Percentiles rank a stretch among this genome's conserved stretches.
These are phyloP conservation scores for Lipomyces oligophaga DNA, from an alignment of 805 yeast genomes.

Conservation along the genomic window DNA sequence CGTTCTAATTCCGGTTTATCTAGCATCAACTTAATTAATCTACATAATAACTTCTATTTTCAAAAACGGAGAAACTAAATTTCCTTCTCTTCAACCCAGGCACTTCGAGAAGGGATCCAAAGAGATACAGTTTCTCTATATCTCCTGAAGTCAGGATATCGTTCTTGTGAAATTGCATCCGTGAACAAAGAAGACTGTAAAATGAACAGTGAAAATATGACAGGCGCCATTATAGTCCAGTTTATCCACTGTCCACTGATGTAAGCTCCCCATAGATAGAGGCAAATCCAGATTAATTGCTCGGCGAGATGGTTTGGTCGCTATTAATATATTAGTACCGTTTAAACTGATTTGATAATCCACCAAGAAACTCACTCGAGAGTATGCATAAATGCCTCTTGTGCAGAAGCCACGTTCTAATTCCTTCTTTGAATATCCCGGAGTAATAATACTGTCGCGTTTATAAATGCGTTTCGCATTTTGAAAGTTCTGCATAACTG, in stretches of 20 bases:
- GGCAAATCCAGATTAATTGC: constrained; percentile 17
- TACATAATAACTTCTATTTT: too few relatives aligned
- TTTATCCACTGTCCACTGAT: constrained; percentile 4
- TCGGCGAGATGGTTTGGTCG: constrained; percentile 35
- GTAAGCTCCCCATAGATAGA: constrained; percentile 14
- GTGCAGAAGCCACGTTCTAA: constrained; percentile 21
- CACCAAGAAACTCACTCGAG: constrained; percentile 6
- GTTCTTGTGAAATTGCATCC: constrained; percentile 9
- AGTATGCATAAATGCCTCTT: constrained; percentile 17
- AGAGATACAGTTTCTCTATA: constrained; percentile 11
- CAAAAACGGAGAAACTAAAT: too few relatives aligned
- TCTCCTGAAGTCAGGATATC: constrained; percentile 12
- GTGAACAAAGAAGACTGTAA: constrained; percentile 8
- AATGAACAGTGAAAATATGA: constrained; percentile 3
- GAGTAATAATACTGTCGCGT: not conserved
- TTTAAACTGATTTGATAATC: not conserved
- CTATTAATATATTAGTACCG: not conserved
- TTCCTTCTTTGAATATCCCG: constrained; percentile 2
- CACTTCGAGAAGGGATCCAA: constrained; percentile 4
- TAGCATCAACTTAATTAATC: too few relatives aligned
- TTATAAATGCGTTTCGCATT: constrained; percentile 3
- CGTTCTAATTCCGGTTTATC: too few relatives aligned
- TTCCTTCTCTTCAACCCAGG: too few relatives aligned
- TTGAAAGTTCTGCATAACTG: constrained; percentile 1
- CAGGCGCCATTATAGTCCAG: constrained; percentile 16